Base-by-base conservation (phyloP, 371 early-diverging fungal species). In the Mucor mucedo region DNA sequence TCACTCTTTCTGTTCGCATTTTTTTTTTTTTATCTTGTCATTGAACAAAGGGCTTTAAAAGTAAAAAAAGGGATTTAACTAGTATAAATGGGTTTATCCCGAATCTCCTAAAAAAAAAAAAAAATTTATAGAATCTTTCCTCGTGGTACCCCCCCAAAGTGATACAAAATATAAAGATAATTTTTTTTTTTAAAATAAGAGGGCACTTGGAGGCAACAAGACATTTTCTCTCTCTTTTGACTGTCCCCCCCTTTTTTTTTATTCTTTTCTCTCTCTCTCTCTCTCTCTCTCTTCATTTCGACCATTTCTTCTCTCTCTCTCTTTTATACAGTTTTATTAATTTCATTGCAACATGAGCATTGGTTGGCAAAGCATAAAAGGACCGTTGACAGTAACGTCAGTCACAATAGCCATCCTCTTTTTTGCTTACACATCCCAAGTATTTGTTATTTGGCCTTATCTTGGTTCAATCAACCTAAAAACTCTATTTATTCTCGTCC, bases 401-500 rank as follows among this genome's bases (percentile, higher is more conserved):
- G 80, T 79, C 2, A 50, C 60, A 8, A 21, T 71, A 2, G 38
- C 71, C 11, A 77, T 73, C 9, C 40, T 70, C 4, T 77, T 77
- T 33, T 55, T 77, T 29, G 66, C 75, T 40, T 77, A 68, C 45
- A 68, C 80, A 47, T 77, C 80, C 49, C 80, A 80, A 64, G 63
- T 77, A 45, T 71, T 75, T 58, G 73, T 80, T 29, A 66, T 80
- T 21, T 79, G 77, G 77, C 67, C 68, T 11, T 76, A 61, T 60
- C 58, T 79, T 40, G 70, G 70, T 27, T 45, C 71, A 21, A 42
- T 55, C 2, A 65, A 39, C 16, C 33, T 68, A 9, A 60, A 67
- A 10, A 73, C 72, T 5, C 29, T 82, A 39, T 57, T 82, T 29
- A 82, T 86, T 29, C 79, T 88, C 27, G 75, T 75, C 7, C 83